Conservation (phyloP, 495 filamentous ascomycete species). For the Neurospora sp. region DNA sequence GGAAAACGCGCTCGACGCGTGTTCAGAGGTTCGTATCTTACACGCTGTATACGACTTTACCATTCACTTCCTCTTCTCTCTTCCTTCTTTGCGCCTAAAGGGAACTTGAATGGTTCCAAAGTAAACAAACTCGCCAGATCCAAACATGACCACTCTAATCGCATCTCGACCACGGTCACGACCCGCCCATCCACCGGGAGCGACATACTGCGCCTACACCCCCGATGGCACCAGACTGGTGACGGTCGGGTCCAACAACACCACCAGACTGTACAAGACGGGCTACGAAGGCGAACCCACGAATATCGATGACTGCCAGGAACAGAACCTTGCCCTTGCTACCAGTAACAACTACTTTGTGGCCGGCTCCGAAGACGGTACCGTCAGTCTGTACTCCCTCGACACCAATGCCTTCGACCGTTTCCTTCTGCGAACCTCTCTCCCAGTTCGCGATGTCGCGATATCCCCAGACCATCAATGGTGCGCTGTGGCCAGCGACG, state of each 20-base stretch:
- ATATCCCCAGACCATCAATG: constrained; percentile 75
- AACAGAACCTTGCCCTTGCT: constrained; percentile 66
- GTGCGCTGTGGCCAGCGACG: constrained; percentile 95
- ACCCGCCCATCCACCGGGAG: constrained; percentile 43
- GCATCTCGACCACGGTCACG: constrained; percentile 36
- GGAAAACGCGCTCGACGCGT: constrained; percentile 27
- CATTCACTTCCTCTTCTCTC: background rate
- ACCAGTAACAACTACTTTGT: constrained; percentile 78
- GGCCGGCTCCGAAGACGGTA: constrained; percentile 84
- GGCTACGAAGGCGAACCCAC: constrained; percentile 83
- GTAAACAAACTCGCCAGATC: background rate
- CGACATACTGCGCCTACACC: constrained; percentile 45
- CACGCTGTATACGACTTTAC: background rate
- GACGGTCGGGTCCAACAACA: constrained; percentile 84
- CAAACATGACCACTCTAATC: constrained; percentile 38
- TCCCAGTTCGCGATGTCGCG: constrained; percentile 78
- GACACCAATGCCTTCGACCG: constrained; percentile 64
- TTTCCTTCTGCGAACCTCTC: constrained; percentile 67
- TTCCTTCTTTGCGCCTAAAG: background rate
- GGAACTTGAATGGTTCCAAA: background rate
- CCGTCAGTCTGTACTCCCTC: constrained; percentile 77
- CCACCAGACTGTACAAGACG: constrained; percentile 80
- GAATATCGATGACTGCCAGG: constrained; percentile 79
- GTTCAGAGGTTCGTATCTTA: constrained; percentile 4
- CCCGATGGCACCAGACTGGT: constrained; percentile 51